These are phyloP conservation scores for Przewalskia tangutica DNA, from an alignment of 257 asterid genomes.

Conservation along the genomic window DNA sequence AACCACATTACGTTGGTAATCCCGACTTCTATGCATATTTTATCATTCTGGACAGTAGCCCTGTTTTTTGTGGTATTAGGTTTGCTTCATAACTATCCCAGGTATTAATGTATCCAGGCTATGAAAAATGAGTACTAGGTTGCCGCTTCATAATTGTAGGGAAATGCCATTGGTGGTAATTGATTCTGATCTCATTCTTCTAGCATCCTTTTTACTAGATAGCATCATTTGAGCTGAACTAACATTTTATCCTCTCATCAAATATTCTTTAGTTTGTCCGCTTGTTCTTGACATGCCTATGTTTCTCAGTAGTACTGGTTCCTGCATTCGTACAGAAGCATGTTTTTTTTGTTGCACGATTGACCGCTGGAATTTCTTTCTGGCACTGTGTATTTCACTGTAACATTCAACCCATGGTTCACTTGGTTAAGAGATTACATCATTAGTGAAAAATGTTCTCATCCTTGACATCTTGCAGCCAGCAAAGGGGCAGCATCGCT, in stretches of 20 bases:
- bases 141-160: background rate
- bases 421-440: background rate
- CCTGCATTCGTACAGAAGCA: background rate
- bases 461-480: conserved; percentile 29
- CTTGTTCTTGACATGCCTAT: background rate
- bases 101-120: background rate
- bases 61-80: background rate
- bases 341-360: background rate
- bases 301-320: background rate
- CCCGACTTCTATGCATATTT: background rate
- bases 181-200: background rate
- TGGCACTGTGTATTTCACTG: background rate
- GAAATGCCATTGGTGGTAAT: background rate
- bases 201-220: background rate
- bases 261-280: background rate
- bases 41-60: background rate
- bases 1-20: background rate
- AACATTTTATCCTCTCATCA: background rate
- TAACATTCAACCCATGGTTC: background rate
- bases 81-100: background rate
- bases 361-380: background rate
- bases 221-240: background rate
- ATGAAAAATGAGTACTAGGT: background rate
- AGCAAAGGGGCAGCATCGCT: conserved; percentile 62
- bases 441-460: background rate